Evolutionary conservation across 345 rosid species (phyloP).

Genomic region (Eucalyptus dawsonii): DNA sequence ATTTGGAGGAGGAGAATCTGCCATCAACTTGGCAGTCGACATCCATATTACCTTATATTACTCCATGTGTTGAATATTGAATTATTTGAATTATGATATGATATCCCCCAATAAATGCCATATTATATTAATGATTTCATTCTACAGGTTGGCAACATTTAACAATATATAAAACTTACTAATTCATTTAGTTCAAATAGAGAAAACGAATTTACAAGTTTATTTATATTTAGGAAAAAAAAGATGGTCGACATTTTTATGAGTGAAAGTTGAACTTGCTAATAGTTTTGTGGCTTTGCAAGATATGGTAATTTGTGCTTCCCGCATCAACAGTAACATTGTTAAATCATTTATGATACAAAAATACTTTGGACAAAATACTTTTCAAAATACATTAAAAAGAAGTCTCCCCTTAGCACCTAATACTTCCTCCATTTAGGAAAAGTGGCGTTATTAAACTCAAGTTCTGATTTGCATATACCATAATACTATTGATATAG

Average conservation of each 20-base stretch:
- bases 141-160: background rate
- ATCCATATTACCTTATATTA: background rate
- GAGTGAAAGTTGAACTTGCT: too few species aligned
- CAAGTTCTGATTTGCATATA: too few species aligned
- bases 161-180: too few species aligned
- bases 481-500: too few species aligned
- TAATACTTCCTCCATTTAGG: background rate
- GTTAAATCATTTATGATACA: background rate
- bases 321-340: background rate
- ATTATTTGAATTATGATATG: background rate
- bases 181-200: background rate
- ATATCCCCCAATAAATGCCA: background rate
- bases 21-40: conserved; percentile 9
- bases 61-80: background rate
- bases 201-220: background rate
- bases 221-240: background rate
- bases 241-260: too few species aligned
- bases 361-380: background rate
- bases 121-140: background rate
- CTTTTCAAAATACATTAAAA: background rate
- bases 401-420: background rate
- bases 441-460: too few species aligned
- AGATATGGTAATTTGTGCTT: background rate
- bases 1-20: background rate
- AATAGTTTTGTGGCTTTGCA: too few species aligned